A percentile compares a stretch with the other conserved stretches of the same genome.
Conservation (phyloP, 2,329 filamentous ascomycete genomes). For the Aspergillus quadrilineatus region DNA sequence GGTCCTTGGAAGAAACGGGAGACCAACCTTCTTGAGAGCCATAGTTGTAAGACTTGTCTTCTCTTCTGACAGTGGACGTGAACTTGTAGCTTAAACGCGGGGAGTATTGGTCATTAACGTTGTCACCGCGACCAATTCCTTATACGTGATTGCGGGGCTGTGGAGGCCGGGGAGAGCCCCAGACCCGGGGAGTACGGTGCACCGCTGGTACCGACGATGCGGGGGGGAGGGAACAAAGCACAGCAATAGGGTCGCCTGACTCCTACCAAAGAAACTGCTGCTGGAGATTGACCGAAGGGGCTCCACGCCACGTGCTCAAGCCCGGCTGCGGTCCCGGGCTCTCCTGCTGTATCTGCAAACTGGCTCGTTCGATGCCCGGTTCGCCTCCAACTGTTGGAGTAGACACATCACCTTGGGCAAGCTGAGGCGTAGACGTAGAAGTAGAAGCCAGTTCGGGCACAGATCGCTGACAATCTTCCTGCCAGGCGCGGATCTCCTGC, state of each 20-base stretch:
- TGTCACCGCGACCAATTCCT: not conserved
- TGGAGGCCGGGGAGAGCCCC: conserved; percentile 4
- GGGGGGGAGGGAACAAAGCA: not conserved
- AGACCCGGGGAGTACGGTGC: conserved; percentile 5
- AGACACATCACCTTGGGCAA: not conserved
- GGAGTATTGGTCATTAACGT: not conserved
- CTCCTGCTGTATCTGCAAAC: not conserved
- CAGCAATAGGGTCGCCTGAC: not conserved
- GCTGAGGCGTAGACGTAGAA: not conserved
- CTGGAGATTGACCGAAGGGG: conserved; percentile 33
- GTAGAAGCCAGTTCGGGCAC: not conserved
- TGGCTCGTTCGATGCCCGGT: not conserved
- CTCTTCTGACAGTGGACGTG: not conserved
- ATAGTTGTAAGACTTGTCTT: not conserved
- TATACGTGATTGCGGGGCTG: conserved; percentile 6
- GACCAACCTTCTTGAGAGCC: conserved; percentile 20
- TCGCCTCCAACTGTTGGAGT: not conserved
- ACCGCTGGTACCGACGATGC: not conserved
- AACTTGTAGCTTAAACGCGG: not conserved
- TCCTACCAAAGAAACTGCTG: conserved; percentile 34
- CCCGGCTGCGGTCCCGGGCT: conserved; percentile 10
- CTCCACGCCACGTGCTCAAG: conserved; percentile 30
- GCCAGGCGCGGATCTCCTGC: conserved; percentile 38
- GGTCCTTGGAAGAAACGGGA: too few relatives aligned
- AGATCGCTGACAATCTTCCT: conserved; percentile 28